phyloP scores from a whole-genome alignment of 257 asterid species.

The Henckelia pumila region DNA sequence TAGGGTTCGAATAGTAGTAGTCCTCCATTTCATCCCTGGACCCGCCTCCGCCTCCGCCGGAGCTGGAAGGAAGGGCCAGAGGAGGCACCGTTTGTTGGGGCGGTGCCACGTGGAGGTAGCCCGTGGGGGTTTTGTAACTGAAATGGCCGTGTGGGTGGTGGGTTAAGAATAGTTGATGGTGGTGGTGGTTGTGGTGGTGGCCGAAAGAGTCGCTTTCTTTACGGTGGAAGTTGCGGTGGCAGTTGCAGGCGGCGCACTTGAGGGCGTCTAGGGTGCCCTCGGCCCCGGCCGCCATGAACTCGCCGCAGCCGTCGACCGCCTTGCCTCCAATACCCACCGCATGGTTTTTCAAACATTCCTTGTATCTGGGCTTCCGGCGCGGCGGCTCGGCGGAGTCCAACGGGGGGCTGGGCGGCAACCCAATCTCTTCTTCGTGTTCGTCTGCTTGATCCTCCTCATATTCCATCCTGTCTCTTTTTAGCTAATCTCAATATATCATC shows the following conservation, averaged over 20 bases:
- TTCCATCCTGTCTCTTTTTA: slow-evolving; percentile 50
- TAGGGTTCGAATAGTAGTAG: slow-evolving; percentile 39
- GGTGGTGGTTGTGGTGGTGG: slow-evolving; percentile 22
- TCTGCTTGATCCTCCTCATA: slow-evolving; percentile 66
- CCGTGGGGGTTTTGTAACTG: slow-evolving; percentile 49
- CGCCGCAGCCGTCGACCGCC: slow-evolving; percentile 82
- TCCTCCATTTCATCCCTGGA: slow-evolving; percentile 47
- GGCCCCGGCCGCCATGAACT: slow-evolving; percentile 70
- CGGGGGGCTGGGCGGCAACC: slow-evolving; percentile 39
- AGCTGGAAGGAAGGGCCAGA: slow-evolving; percentile 62
- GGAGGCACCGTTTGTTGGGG: slow-evolving; percentile 32
- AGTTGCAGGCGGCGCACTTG: slow-evolving; percentile 70
- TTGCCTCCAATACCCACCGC: slow-evolving; percentile 69
- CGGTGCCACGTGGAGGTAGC: slow-evolving; percentile 50
- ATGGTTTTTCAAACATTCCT: slow-evolving; percentile 65
- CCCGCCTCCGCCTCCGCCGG: slow-evolving; percentile 46
- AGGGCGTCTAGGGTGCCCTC: slow-evolving; percentile 60
- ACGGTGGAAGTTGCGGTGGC: slow-evolving; percentile 89
- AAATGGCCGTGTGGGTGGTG: slow-evolving; percentile 49
- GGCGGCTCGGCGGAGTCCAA: slow-evolving; percentile 32
- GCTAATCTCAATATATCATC: slow-evolving; percentile 37
- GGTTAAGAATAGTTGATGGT: slow-evolving; percentile 33
- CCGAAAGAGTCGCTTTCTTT: slow-evolving; percentile 35
- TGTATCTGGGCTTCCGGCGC: slow-evolving; percentile 49
- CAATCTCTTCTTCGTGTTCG: slow-evolving; percentile 46